Evolutionary conservation across 768 basidiomycete genomes (phyloP).

Genomic region (Favolaschia claudopus): DNA sequence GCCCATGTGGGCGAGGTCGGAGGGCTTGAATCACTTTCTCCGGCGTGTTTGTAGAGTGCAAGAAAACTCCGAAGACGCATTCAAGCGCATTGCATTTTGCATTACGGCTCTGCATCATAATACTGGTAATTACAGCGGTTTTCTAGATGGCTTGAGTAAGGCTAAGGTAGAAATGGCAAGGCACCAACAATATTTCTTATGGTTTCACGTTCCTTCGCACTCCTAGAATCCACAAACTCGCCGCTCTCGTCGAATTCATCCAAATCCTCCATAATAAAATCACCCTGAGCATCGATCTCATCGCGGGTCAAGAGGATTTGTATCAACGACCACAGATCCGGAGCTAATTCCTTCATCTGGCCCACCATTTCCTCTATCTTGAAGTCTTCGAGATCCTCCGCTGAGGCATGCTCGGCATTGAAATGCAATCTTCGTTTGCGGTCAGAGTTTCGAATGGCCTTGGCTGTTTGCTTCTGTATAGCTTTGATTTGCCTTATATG

Average conservation of each 20-base stretch:
- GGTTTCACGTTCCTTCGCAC: too few species aligned
- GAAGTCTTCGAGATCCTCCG: constrained; percentile 8
- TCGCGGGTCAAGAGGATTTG: background rate
- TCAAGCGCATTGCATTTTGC: constrained; percentile 28
- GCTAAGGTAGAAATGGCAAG: too few species aligned
- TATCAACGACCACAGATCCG: background rate
- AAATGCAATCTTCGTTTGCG: too few species aligned
- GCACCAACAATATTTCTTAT: too few species aligned
- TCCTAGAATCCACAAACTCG: too few species aligned
- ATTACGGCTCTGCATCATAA: constrained; percentile 29
- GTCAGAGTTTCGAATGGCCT: too few species aligned
- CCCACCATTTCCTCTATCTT: constrained; percentile 6
- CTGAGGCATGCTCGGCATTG: too few species aligned
- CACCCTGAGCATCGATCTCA: too few species aligned
- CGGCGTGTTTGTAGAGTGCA: constrained; percentile 34
- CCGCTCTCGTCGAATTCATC: constrained; percentile 5
- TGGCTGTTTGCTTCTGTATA: too few species aligned
- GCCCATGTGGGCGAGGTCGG: constrained; percentile 39
- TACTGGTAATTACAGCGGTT: constrained; percentile 18
- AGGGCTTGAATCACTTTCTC: constrained; percentile 36
- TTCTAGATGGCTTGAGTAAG: too few species aligned
- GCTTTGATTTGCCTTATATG: too few species aligned
- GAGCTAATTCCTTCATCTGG: background rate
- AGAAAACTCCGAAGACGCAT: constrained; percentile 24
- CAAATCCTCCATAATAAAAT: background rate